Conservation (phyloP, 805 yeast species). For the Teunomyces panamensis region DNA sequence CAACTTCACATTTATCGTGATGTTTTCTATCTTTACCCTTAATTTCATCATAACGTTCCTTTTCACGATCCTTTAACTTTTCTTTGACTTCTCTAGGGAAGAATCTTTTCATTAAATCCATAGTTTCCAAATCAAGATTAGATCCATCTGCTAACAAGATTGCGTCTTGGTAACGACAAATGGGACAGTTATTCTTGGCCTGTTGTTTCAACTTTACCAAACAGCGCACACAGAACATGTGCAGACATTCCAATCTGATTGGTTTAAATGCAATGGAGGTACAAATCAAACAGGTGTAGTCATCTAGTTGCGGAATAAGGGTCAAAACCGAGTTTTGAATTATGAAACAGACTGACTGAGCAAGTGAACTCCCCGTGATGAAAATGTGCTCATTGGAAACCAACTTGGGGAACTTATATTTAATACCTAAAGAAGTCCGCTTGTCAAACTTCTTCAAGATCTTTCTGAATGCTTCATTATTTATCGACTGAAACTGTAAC, state of each 20-base stretch:
- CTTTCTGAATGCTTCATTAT: slow-evolving; percentile 61
- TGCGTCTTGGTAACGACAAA: slow-evolving; percentile 55
- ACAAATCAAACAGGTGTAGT: slow-evolving; percentile 74
- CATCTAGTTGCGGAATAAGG: slow-evolving; percentile 71
- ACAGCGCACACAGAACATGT: slow-evolving; percentile 71
- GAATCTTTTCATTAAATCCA: slow-evolving; percentile 52
- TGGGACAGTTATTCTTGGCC: slow-evolving; percentile 60
- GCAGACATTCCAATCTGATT: slow-evolving; percentile 59
- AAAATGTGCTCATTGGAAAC: slow-evolving; percentile 41
- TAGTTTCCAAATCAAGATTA: slow-evolving; percentile 55
- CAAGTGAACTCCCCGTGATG: slow-evolving; percentile 47
- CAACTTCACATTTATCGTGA: slow-evolving; percentile 18
- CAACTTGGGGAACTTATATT: slow-evolving; percentile 44
- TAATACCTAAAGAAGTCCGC: slow-evolving; percentile 55
- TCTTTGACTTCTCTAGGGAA: slow-evolving; percentile 68
- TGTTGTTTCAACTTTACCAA: slow-evolving; percentile 64
- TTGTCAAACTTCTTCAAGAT: slow-evolving; percentile 76
- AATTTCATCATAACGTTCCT: slow-evolving; percentile 34
- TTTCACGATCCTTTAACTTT: slow-evolving; percentile 53
- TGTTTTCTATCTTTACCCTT: slow-evolving; percentile 12
- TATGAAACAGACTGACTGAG: slow-evolving; percentile 52
- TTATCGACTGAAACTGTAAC: slow-evolving; percentile 58
- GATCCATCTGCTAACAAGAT: slow-evolving; percentile 56
- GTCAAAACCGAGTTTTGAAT: slow-evolving; percentile 54
- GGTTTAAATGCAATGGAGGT: slow-evolving; percentile 71